Base-by-base conservation (phyloP, 2,329 filamentous ascomycete genomes). In the Sclerotinia nivalis region DNA sequence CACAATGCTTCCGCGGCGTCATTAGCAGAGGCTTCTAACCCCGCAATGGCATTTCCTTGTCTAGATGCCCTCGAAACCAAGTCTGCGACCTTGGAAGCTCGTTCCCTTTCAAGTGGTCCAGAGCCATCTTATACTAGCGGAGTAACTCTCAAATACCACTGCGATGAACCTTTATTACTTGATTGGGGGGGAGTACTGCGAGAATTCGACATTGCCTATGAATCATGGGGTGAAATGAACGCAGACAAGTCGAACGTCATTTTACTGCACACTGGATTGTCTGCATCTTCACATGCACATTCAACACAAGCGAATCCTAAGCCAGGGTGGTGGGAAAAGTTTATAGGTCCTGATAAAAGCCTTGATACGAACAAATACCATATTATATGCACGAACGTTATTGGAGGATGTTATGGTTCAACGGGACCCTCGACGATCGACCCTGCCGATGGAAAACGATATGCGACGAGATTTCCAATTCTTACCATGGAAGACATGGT, bases 401-500 rank as follows among this genome's bases (percentile, higher is more conserved):
- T 99, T 49, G 96, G 96, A 66, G 93, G 96, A 8, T 99, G 96
- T 81, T 98, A 96, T 80, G 96, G 96, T 47, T 97, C 93, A 49
- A 99, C 96, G 0, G 96, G 96, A 0, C 96, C 96, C 0, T 90
- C 90, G 69, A 95, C 75, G 74, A 86, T 94, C 73, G 95, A 98
- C 78, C 96, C 96, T 0, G 91, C 91, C 18, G 93, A 97, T 79
- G 92, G 93, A 50, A 86, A 95, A 80, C 88, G 87, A 76, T 99
- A 98, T 80, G 96, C 94, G 9, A 99, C 96, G 0, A 88, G 93
- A 47, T 99, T 99, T 78, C 96, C 96, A 3, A 96, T 99, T 74
- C 82, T 99, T 69, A 99, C 96, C 0, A 90, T 99, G 83, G 89
- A 97, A 75, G 96, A 99, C 80, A 99, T 99, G 96, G 96, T 98